Evolutionary conservation across 2,329 filamentous ascomycete genomes (phyloP).

Genomic region (Myriosclerotinia curreyana): DNA sequence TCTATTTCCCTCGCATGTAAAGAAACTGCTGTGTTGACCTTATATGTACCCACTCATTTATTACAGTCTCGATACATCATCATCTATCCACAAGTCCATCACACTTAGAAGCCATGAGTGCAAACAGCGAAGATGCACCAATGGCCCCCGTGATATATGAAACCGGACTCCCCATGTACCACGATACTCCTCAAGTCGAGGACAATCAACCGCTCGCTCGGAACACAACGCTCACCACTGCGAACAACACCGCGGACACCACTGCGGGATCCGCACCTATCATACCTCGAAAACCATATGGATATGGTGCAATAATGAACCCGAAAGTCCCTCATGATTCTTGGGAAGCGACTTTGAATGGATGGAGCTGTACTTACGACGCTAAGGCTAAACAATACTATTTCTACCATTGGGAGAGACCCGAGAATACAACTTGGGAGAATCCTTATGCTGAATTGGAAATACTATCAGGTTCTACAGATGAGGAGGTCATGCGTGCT

Average conservation of each 20-base stretch:
- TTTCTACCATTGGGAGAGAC: neutral
- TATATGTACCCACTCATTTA: neutral
- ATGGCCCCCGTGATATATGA: neutral
- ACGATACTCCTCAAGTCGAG: neutral
- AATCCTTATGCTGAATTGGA: neutral
- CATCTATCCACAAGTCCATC: neutral
- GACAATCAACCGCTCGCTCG: neutral
- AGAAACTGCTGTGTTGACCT: neutral
- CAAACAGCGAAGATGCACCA: neutral
- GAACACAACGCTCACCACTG: accelerated
- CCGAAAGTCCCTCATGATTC: no score
- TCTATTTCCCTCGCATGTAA: neutral
- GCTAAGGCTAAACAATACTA: neutral
- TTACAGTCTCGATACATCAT: neutral
- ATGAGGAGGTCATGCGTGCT: accelerated
- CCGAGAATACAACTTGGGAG: neutral
- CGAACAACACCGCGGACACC: neutral
- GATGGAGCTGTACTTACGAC: neutral
- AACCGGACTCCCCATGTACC: neutral
- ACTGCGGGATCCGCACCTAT: neutral
- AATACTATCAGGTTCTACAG: no score
- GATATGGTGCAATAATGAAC: no score
- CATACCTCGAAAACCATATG: no score
- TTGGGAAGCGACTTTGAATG: no score
- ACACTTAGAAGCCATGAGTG: neutral